Conservation (phyloP, 345 rosid species). For the Erucastrum elatum region DNA sequence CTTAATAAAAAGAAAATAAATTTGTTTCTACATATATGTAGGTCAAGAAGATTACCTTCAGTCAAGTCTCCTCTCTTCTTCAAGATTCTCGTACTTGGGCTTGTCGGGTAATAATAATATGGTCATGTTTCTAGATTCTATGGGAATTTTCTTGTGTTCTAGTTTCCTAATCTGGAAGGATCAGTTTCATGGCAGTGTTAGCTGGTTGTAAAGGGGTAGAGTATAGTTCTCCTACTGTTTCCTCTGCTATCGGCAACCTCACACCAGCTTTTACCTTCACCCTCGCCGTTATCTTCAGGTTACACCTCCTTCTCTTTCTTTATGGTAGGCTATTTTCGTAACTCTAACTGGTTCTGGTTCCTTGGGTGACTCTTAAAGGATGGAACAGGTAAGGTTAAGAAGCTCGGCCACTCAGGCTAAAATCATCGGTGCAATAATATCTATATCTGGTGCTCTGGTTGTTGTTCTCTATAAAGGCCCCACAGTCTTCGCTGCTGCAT, state of each 20-base stretch:
- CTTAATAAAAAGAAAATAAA: no score
- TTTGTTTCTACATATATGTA: slow-evolving; percentile 24
- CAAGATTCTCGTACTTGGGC: slow-evolving; percentile 26
- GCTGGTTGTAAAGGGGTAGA: slow-evolving; percentile 32
- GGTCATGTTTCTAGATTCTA: background rate
- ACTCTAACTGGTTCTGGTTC: background rate
- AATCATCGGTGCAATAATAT: slow-evolving; percentile 34
- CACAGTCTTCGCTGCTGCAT: slow-evolving; percentile 5
- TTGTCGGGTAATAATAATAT: slow-evolving; percentile 28
- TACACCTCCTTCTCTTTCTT: background rate
- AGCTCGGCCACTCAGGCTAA: slow-evolving; percentile 37
- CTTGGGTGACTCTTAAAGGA: slow-evolving; percentile 6
- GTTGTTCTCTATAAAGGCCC: slow-evolving; percentile 34
- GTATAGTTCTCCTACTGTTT: slow-evolving; percentile 36
- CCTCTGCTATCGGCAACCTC: slow-evolving; percentile 37
- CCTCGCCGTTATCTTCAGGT: slow-evolving; percentile 39
- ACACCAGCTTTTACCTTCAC: slow-evolving; percentile 35
- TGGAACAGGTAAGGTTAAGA: slow-evolving; percentile 22
- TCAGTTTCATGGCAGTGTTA: slow-evolving; percentile 16
- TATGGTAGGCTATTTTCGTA: background rate
- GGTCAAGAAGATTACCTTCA: slow-evolving; percentile 29
- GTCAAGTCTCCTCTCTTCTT: slow-evolving; percentile 29
- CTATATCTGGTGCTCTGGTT: slow-evolving; percentile 37
- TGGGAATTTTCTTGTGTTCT: background rate
- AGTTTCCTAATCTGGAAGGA: slow-evolving; percentile 1